Percentiles rank a stretch among this genome's conserved stretches.
Conservation (phyloP, 1,284 basidiomycete species). For the Volvariella volvacea region DNA sequence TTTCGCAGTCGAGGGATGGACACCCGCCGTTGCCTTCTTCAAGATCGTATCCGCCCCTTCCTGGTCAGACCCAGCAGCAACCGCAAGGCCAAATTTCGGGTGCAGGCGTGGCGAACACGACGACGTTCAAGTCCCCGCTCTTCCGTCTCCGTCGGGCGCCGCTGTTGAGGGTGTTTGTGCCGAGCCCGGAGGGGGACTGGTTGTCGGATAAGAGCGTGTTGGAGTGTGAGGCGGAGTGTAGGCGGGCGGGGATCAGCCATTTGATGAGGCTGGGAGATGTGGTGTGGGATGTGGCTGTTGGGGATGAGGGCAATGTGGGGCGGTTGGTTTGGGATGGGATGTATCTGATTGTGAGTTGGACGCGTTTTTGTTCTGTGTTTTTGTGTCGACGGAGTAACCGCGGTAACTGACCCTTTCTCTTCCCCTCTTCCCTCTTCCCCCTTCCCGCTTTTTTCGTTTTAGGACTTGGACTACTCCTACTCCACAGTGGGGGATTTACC, state of each 20-base stretch:
- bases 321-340: conserved; percentile 76
- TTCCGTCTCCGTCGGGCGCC: conserved; percentile 64
- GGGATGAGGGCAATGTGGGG: conserved; percentile 76
- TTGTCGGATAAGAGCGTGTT: conserved; percentile 69
- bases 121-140: conserved; percentile 58
- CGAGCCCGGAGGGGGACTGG: conserved; percentile 78
- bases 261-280: conserved; percentile 69
- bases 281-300: conserved; percentile 76
- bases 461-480: conserved; percentile 80
- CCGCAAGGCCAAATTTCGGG: too few species aligned
- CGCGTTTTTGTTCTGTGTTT: not conserved
- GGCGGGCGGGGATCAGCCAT: conserved; percentile 50
- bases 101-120: not conserved
- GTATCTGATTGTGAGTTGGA: conserved; percentile 62
- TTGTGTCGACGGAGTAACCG: not conserved
- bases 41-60: conserved; percentile 20
- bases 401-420: not conserved
- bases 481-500: conserved; percentile 69
- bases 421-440: conserved; percentile 1
- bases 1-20: conserved; percentile 28
- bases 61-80: conserved; percentile 1
- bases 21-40: conserved; percentile 12
- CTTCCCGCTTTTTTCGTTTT: conserved; percentile 8
- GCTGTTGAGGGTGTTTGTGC: conserved; percentile 70
- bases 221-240: conserved; percentile 73